Conservation (phyloP, 371 early-diverging fungal genomes). For the Mortierella sp. region DNA sequence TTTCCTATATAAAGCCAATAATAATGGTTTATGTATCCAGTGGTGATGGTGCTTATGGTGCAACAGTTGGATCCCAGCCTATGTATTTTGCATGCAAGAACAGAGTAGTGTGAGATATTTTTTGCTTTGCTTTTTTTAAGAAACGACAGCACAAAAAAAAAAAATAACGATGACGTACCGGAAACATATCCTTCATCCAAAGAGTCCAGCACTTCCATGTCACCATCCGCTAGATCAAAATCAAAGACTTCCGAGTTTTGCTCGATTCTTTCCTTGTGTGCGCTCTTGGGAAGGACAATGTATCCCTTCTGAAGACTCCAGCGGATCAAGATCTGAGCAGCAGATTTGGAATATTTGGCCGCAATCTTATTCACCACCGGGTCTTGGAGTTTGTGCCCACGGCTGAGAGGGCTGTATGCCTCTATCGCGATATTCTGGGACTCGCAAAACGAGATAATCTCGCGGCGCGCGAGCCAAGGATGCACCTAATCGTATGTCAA, state of each 20-base stretch:
- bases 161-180: constrained; percentile 8
- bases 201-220: constrained; percentile 63
- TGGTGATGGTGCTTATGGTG: constrained; percentile 4
- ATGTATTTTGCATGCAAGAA: neutral
- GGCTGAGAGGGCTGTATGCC: constrained; percentile 71
- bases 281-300: constrained; percentile 70
- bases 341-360: constrained; percentile 57
- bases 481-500: constrained; percentile 42
- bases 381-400: constrained; percentile 64
- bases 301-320: constrained; percentile 65
- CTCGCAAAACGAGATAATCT: constrained; percentile 62
- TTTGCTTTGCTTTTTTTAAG: neutral
- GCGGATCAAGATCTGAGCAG: constrained; percentile 64
- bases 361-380: constrained; percentile 62
- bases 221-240: constrained; percentile 65
- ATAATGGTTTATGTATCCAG: too few species aligned
- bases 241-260: constrained; percentile 70
- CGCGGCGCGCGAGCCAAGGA: constrained; percentile 60
- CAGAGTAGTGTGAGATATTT: neutral
- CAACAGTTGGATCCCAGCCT: constrained; percentile 33
- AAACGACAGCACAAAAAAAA: neutral
- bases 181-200: constrained; percentile 54
- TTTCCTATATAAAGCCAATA: constrained; percentile 1
- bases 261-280: constrained; percentile 60
- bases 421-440: constrained; percentile 63